Base-by-base conservation (phyloP, 495 filamentous ascomycete genomes). In the Penicillium verhagenii region DNA sequence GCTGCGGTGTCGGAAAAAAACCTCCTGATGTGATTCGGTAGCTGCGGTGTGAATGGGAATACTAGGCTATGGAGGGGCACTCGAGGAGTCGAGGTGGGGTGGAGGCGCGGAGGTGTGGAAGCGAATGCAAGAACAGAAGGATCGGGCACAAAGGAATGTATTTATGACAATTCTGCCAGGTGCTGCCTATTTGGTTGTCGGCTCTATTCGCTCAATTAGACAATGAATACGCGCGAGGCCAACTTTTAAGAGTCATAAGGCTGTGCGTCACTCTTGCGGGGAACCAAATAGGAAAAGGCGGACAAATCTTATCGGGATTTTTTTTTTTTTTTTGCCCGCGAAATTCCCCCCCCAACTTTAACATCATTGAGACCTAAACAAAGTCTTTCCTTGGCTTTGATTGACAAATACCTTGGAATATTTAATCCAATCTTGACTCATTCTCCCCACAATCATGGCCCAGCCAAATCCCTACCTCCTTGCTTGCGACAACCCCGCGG, bases 391-490 rank as follows among this genome's bases (percentile, higher is more conserved):
- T n/a, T n/a, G n/a, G n/a, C n/a, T n/a, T n/a, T 14, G 42, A 14
- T 28, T 42, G 48, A 3, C 24, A 31, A 31, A 53, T 25, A 60
- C 57, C 50, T 18, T 33, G 18, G 8, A 39, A 21, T 5, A 31
- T 44, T 24, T 11, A n/a, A 26, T 29, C n/a, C n/a, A n/a, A 4
- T 50, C 44, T n/a, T 60, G 51, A 60, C 60, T 57, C 54, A 57
- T 18, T 25, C 11, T 35, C 23, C 46, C 40, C 51, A 26, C 39
- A 35, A 62, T 54, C 43, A 82, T 81, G 79, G 71, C 72, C 54
- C 75, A 82, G 45, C 74, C 82, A 38, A 96, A 96, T 60, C 82
- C 83, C 0, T 90, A 88, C 73, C 76, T 92, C 47, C 82, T 93
- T 28, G 90, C 89, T 16, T 88, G 88, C 57, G 90, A 93, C 66